Evolutionary conservation across 805 yeast genomes (phyloP), one percentile per base, ranked within the genome.

Genomic region (Nakazawaea sp.): DNA sequence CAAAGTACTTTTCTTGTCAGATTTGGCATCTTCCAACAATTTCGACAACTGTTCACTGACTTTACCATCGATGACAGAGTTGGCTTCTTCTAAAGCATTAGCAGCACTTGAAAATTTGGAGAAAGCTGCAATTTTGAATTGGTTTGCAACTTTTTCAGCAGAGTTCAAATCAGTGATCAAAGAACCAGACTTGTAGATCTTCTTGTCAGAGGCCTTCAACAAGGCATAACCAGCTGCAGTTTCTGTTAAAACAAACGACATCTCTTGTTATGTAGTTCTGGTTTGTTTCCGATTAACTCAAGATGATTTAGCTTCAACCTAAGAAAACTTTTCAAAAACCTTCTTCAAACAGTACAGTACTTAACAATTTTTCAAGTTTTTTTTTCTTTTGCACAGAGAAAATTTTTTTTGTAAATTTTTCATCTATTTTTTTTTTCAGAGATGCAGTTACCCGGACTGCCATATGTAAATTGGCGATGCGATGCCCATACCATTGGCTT

Each of bases 221-320:
- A 92, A 75, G 58, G 98, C 98, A 63, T 92, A 92, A 58, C 98
- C 98, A 36, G 98, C 98, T 46, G 98, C 85, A 48, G 98, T 92
- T 72, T 92, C 98, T 44, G 97, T 84, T 61, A 90, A 78, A 57
- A 90, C 88, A 75, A 70, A 84, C 46, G 92, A 82, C 94, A 84
- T 84, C 33, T 43, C 13, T 9, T 16, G 11, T 26, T n/a, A 16
- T 26, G 13, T 26, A n/a, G 29, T 7, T 9, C 11, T 26, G n/a
- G n/a, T n/a, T n/a, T n/a, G n/a, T n/a, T n/a, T n/a, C n/a, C n/a
- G n/a, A n/a, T n/a, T n/a, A n/a, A n/a, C n/a, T n/a, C n/a, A n/a
- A n/a, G n/a, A n/a, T n/a, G n/a, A n/a, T n/a, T n/a, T n/a, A n/a
- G n/a, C n/a, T n/a, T n/a, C n/a, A n/a, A n/a, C n/a, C n/a, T n/a